These are phyloP conservation scores for Plasmodium coatneyi DNA, from an alignment of 169 alveolate species.

Conservation along the genomic window DNA sequence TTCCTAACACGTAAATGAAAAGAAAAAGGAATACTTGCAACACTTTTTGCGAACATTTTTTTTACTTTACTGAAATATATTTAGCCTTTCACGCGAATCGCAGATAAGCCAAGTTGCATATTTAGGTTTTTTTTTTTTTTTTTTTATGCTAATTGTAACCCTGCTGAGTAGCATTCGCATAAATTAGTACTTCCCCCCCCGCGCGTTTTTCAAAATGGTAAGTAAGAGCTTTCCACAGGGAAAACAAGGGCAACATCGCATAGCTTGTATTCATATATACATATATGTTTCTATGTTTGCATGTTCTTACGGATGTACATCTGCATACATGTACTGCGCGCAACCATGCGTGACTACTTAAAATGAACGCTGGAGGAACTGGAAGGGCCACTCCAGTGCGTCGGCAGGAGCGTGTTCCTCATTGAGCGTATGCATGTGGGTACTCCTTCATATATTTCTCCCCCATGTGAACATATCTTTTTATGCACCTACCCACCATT, in stretches of 20 bases:
- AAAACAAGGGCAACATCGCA: neutral
- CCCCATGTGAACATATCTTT: neutral
- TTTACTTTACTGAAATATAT: neutral
- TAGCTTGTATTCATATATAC: neutral
- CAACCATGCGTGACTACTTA: neutral
- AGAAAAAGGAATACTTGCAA: neutral
- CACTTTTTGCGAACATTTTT: neutral
- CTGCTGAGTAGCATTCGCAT: neutral
- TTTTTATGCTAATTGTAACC: neutral
- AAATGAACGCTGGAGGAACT: neutral
- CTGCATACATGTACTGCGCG: neutral
- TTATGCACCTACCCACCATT: conserved; percentile 11
- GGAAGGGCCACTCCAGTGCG: neutral
- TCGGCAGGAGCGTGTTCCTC: neutral
- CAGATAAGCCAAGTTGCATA: neutral
- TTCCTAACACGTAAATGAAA: neutral
- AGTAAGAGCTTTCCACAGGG: neutral
- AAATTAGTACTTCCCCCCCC: neutral
- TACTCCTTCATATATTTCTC: neutral
- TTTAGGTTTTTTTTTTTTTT: too few species aligned
- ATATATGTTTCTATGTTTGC: neutral
- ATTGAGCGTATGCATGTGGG: neutral
- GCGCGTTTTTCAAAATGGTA: neutral
- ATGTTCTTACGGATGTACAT: neutral
- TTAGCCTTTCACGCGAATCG: neutral